A percentile compares a stretch with the other conserved stretches of the same genome.
Conservation (phyloP, 2,329 filamentous ascomycete genomes). For the Scleromitrula shiraiana region DNA sequence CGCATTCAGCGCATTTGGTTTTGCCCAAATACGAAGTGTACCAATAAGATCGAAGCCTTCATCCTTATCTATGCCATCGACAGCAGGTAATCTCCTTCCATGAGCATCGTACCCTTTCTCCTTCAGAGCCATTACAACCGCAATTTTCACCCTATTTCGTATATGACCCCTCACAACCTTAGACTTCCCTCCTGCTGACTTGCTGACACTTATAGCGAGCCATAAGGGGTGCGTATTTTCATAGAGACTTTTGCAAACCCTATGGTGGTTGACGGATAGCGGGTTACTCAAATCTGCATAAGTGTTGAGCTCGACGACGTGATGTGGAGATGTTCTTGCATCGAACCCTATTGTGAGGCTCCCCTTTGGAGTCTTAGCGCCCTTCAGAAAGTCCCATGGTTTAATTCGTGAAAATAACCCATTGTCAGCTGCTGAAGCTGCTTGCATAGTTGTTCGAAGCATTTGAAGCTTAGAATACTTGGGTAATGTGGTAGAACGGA, state of each 20-base stretch:
- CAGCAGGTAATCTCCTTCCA: conserved; percentile 16
- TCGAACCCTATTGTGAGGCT: background rate
- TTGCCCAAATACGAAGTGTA: conserved; percentile 28
- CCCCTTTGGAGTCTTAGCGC: background rate
- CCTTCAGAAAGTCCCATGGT: background rate
- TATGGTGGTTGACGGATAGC: too few relatives aligned
- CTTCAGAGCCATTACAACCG: conserved; percentile 38
- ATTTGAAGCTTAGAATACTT: too few relatives aligned
- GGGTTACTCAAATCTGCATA: too few relatives aligned
- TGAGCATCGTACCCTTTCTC: conserved; percentile 36
- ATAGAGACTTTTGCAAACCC: background rate
- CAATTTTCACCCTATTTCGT: conserved; percentile 35
- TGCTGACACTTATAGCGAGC: conserved; percentile 35
- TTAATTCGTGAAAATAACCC: background rate
- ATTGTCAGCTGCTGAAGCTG: too few relatives aligned
- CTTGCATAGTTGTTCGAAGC: too few relatives aligned
- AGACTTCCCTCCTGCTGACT: conserved; percentile 29
- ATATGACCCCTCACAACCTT: conserved; percentile 40
- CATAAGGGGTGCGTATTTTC: conserved; percentile 35
- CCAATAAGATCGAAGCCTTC: conserved; percentile 30
- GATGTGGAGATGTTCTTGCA: background rate
- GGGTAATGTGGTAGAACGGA: too few relatives aligned
- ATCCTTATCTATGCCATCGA: conserved; percentile 21
- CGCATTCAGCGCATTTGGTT: conserved; percentile 19
- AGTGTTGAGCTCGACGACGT: too few relatives aligned